Evolutionary conservation across 106 monocot species (phyloP).

Genomic region (Platanthera guangdongensis): DNA sequence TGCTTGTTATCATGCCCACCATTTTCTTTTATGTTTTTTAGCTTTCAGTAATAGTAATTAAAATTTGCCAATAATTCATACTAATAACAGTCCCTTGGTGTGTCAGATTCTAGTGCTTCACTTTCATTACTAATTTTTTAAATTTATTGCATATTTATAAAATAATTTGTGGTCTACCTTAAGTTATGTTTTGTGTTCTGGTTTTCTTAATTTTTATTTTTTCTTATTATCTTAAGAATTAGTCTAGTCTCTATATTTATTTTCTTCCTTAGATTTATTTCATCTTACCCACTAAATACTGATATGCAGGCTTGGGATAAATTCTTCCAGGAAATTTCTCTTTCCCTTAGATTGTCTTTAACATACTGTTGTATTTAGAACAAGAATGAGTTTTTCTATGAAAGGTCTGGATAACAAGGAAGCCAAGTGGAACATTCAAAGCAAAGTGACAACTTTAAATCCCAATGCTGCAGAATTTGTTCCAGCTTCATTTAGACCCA

Average conservation of each 20-base stretch:
- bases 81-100: neutral
- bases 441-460: slow-evolving; percentile 23
- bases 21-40: neutral
- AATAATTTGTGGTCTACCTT: neutral
- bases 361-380: neutral
- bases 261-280: neutral
- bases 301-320: slow-evolving; percentile 35
- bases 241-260: neutral
- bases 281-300: neutral
- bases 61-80: neutral
- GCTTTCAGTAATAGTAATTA: neutral
- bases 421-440: slow-evolving; percentile 12
- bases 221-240: neutral
- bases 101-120: neutral
- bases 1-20: neutral
- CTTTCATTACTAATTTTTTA: neutral
- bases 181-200: neutral
- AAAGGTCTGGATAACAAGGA: slow-evolving; percentile 16
- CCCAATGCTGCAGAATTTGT: slow-evolving; percentile 49
- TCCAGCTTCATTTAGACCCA: slow-evolving; percentile 20
- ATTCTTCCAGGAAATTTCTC: slow-evolving; percentile 10
- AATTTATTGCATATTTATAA: neutral
- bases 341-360: neutral
- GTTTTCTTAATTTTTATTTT: neutral
- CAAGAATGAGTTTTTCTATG: slow-evolving; percentile 24